These are phyloP conservation scores for Hortiboletus campestris DNA, from an alignment of 768 basidiomycete species.

Conservation along the genomic window DNA sequence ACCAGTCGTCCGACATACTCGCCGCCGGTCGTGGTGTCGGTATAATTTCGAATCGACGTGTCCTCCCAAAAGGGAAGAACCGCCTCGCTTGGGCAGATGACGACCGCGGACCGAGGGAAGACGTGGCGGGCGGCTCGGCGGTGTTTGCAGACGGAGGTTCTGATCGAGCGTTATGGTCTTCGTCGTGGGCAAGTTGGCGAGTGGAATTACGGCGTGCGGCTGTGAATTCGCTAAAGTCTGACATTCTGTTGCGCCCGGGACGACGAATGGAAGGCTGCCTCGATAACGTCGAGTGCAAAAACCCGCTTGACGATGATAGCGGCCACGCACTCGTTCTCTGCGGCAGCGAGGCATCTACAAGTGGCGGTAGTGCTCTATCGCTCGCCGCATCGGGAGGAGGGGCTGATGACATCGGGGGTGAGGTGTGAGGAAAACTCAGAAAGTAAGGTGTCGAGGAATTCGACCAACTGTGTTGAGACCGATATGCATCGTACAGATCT, in stretches of 20 bases:
- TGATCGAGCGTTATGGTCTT: conserved; percentile 17
- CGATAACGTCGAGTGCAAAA: conserved; percentile 36
- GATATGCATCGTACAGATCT: conserved; percentile 66
- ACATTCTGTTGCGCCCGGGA: conserved; percentile 48
- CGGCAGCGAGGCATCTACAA: conserved; percentile 27
- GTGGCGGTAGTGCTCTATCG: conserved; percentile 30
- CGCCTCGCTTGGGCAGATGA: conserved; percentile 38
- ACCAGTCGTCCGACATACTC: conserved; percentile 32
- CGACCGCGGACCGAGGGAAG: conserved; percentile 14
- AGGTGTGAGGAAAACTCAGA: conserved; percentile 21
- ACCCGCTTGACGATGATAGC: conserved; percentile 22
- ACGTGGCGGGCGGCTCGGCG: neutral
- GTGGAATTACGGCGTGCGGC: conserved; percentile 56
- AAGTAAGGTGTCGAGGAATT: conserved; percentile 26
- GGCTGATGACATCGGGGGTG: conserved; percentile 27
- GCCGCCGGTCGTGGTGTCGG: conserved; percentile 31
- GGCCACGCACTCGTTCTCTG: conserved; percentile 23
- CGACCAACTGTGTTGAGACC: conserved; percentile 35
- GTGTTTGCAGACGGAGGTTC: conserved; percentile 4
- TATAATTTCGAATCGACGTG: conserved; percentile 43
- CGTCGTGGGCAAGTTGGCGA: conserved; percentile 32
- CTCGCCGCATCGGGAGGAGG: conserved; percentile 24
- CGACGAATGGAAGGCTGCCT: conserved; percentile 66
- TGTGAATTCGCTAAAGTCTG: conserved; percentile 75
- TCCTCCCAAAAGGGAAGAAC: conserved; percentile 55